Base-by-base conservation (phyloP, 805 yeast species). In the Metschnikowia colocasiae region DNA sequence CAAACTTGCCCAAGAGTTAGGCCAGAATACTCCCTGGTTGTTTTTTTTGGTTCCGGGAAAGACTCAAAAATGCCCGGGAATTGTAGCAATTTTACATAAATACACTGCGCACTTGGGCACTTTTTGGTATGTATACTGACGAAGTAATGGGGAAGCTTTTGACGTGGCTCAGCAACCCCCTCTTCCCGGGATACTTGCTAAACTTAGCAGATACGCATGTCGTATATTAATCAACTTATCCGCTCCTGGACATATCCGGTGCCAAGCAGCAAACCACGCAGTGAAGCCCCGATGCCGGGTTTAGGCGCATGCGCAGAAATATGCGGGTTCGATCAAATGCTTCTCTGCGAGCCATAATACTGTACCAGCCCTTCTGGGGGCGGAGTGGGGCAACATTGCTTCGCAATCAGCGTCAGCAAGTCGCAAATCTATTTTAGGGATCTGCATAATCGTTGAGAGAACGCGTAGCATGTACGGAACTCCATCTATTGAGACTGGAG, bases 261-360 rank as follows among this genome's bases (percentile, higher is more conserved):
- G 10, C 27, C 38, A 20, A 35, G 38, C 15, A 35, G 12, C 26
- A 35, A 20, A 8, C 12, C n/a, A n/a, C 26, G 12, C 16, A n/a
- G 26, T 12, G 25, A 20, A 34, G 26, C 12, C 22, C 23, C 9
- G 29, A 36, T 23, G 20, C 40, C 20, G 20, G 27, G 30, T 19
- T 36, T 36, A 18, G 40, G 40, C 30, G 40, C 40, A 36, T 23
- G 29, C 20, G 29, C 40, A 36, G 40, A 23, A 36, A 23, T 36
- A 36, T 23, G 40, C 40, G 40, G 40, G 40, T 19, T 15, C 27
- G 27, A 36, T 36, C 40, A 36, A 36, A 36, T 35, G 30, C 40
- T 36, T 36, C 40, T 22, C 40, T 36, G 40, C 40, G 20, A 23
- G 40, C 40, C 15, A 4, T 36, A 20, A 25, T 16, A 15, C 30